Conservation (phyloP, 495 filamentous ascomycete species). For the Aspergillus ellipticus region DNA sequence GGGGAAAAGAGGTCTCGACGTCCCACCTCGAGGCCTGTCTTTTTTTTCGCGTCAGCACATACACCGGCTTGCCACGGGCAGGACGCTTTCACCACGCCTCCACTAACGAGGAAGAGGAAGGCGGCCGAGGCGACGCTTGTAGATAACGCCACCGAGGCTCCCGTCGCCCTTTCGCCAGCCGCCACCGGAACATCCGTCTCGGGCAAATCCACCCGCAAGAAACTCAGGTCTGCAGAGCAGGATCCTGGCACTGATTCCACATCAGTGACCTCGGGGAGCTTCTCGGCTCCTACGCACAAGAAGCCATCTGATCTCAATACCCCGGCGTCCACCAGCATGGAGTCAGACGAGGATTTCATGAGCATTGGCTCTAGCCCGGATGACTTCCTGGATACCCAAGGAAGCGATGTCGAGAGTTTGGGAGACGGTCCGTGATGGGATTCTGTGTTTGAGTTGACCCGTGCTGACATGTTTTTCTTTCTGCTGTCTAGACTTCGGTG, state of each 20-base stretch:
- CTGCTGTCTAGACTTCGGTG: slow-evolving; percentile 59
- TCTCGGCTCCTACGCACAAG: slow-evolving; percentile 13
- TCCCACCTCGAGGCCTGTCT: slow-evolving; percentile 14
- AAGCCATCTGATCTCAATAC: slow-evolving; percentile 35
- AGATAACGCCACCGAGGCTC: slow-evolving; percentile 48
- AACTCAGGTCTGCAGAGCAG: slow-evolving; percentile 9
- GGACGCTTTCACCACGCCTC: slow-evolving; percentile 57
- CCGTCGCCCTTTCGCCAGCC: slow-evolving; percentile 25
- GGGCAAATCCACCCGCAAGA: slow-evolving; percentile 16
- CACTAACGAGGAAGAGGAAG: slow-evolving; percentile 81
- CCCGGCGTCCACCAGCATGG: slow-evolving; percentile 64
- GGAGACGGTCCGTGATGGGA: slow-evolving; percentile 64
- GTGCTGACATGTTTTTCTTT: slow-evolving; percentile 9
- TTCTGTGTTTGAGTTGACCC: not conserved
- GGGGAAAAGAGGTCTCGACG: slow-evolving; percentile 23
- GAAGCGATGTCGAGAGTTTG: slow-evolving; percentile 74
- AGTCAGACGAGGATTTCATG: slow-evolving; percentile 96
- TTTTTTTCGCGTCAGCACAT: slow-evolving; percentile 21
- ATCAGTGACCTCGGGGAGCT: slow-evolving; percentile 5
- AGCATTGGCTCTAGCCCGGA: slow-evolving; percentile 79
- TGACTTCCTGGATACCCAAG: slow-evolving; percentile 59
- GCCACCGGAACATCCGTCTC: slow-evolving; percentile 23
- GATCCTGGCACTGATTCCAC: slow-evolving; percentile 6
- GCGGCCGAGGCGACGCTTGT: slow-evolving; percentile 69
- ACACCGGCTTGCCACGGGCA: slow-evolving; percentile 11